Conservation (phyloP, 108 stramenopile species). For the Ochromonas danica region DNA sequence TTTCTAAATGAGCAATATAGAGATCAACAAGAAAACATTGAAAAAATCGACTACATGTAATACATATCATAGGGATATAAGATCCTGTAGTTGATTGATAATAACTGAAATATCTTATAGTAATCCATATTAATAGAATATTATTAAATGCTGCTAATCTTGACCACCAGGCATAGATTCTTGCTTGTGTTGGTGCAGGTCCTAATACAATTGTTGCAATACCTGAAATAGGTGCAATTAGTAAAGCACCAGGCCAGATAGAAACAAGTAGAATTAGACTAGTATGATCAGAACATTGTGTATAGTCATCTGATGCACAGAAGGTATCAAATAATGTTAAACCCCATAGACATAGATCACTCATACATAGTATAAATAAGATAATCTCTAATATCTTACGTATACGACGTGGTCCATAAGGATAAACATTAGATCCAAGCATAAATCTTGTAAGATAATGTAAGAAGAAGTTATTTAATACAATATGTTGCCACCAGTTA, state of each 20-base stretch:
- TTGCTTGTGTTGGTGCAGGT: not conserved
- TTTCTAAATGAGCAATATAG: slow-evolving; percentile 8
- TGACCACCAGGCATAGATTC: not conserved
- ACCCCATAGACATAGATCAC: not conserved
- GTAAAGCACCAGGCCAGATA: not conserved
- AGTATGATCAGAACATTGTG: not conserved
- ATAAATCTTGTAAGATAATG: not conserved
- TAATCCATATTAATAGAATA: not conserved
- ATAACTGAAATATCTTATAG: not conserved
- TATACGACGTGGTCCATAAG: not conserved
- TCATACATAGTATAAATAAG: not conserved
- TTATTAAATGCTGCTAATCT: not conserved
- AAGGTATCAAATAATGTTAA: not conserved
- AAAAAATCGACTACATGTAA: not conserved
- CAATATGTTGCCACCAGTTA: not conserved
- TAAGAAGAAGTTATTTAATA: not conserved
- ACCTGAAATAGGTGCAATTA: not conserved
- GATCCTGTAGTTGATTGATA: too few species aligned
- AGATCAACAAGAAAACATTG: not conserved
- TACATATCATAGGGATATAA: too few species aligned
- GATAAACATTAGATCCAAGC: not conserved
- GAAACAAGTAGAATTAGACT: not conserved
- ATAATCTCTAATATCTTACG: not conserved
- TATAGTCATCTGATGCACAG: slow-evolving; percentile 6
- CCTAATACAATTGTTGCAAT: not conserved